phyloP scores from a whole-genome alignment of 768 basidiomycete species.

The Dendrothele bispora region DNA sequence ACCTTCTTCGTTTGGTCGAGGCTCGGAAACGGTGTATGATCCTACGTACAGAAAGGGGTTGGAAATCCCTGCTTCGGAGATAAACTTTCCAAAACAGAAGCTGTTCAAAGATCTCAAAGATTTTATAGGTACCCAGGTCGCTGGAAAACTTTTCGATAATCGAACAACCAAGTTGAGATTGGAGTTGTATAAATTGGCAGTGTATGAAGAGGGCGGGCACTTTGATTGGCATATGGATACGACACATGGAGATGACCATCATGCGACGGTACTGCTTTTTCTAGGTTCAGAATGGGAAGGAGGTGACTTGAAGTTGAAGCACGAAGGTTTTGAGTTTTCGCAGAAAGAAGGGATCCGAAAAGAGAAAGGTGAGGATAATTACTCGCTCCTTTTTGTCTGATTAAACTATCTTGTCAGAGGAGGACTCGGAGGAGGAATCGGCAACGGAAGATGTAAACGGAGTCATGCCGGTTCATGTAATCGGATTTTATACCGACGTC shows the following conservation, averaged over 20 bases:
- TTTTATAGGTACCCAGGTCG: not conserved
- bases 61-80: slow-evolving; percentile 9
- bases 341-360: no score
- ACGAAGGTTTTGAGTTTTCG: slow-evolving; percentile 10
- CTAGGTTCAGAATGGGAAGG: slow-evolving; percentile 18
- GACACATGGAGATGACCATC: slow-evolving; percentile 18
- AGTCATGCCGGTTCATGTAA: no score
- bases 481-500: no score
- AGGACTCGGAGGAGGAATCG: no score
- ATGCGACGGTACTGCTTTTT: slow-evolving; percentile 16
- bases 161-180: slow-evolving; percentile 3
- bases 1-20: slow-evolving; percentile 9
- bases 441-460: no score
- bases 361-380: no score
- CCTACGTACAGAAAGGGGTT: no score
- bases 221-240: slow-evolving; percentile 18
- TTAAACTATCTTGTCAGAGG: no score
- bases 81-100: not conserved
- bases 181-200: slow-evolving; percentile 16
- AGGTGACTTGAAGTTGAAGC: slow-evolving; percentile 14
- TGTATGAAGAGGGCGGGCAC: slow-evolving; percentile 16
- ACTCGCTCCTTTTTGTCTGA: no score
- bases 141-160: not conserved
- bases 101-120: not conserved
- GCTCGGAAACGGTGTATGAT: slow-evolving; percentile 16